Conservation (phyloP, 306 rosid species). For the Hippophae tibetana region DNA sequence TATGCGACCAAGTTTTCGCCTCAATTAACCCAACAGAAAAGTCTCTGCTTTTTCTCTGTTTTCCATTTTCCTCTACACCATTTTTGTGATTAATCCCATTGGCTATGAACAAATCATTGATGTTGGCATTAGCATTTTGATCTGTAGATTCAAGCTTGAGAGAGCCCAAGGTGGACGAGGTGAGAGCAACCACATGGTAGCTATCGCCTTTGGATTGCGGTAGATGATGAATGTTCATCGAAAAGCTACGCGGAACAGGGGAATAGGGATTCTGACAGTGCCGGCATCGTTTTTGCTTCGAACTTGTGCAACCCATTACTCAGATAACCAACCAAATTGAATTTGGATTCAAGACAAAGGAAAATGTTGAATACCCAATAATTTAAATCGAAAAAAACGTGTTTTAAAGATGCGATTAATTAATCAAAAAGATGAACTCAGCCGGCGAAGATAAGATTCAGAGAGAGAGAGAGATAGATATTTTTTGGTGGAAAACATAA, state of each 20-base stretch:
- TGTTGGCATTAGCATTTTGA: background rate
- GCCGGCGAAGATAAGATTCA: conserved; percentile 9
- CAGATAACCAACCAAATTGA: background rate
- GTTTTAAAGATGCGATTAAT: no score
- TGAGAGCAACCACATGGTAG: conserved; percentile 75
- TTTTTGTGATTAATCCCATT: background rate
- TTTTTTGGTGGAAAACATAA: background rate
- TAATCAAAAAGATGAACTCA: background rate
- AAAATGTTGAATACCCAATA: background rate
- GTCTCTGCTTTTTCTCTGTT: conserved; percentile 18
- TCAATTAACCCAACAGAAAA: conserved; percentile 43
- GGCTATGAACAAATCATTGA: conserved; percentile 1
- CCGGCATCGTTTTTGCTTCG: conserved; percentile 65
- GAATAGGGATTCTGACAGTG: conserved; percentile 57
- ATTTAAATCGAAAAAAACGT: background rate
- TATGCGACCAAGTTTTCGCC: conserved; percentile 71
- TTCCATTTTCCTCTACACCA: background rate
- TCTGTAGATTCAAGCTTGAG: conserved; percentile 33
- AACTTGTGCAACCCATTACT: conserved; percentile 78
- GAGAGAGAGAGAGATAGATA: background rate
- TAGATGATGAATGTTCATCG: conserved; percentile 76
- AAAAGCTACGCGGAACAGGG: conserved; percentile 65
- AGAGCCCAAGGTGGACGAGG: conserved; percentile 72
- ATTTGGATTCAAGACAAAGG: background rate
- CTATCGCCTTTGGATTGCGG: conserved; percentile 45